Evolutionary conservation across 83 land plant species (phyloP).

Genomic region (Thuja plicata): DNA sequence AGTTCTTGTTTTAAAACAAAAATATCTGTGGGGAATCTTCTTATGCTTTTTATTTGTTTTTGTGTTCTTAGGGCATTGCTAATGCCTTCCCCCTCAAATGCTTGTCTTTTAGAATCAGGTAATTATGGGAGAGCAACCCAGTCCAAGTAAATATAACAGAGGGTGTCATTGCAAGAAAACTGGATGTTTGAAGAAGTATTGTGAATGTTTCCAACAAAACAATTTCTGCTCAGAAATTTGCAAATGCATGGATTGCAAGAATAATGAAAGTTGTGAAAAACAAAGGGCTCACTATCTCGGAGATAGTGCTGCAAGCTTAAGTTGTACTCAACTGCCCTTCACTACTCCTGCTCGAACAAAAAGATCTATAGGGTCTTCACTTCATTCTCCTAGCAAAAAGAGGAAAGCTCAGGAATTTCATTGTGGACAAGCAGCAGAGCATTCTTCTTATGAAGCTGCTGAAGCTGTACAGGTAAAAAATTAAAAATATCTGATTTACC

Average conservation of each 20-base stretch:
- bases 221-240: slow-evolving; percentile 97
- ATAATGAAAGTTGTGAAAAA: slow-evolving; percentile 94
- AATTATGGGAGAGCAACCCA: slow-evolving; percentile 67
- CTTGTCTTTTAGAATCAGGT: slow-evolving; percentile 45
- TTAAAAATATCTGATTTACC: neutral
- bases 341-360: slow-evolving; percentile 64
- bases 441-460: slow-evolving; percentile 32
- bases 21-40: neutral
- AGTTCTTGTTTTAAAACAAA: neutral
- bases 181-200: slow-evolving; percentile 97
- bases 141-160: slow-evolving; percentile 84
- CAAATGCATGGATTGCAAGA: slow-evolving; percentile 96
- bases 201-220: slow-evolving; percentile 97
- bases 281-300: slow-evolving; percentile 79
- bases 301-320: slow-evolving; percentile 56
- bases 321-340: slow-evolving; percentile 60
- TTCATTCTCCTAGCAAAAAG: slow-evolving; percentile 61
- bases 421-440: slow-evolving; percentile 59
- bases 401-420: slow-evolving; percentile 72
- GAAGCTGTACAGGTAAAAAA: slow-evolving; percentile 50
- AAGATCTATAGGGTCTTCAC: slow-evolving; percentile 49
- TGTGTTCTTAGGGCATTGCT: neutral
- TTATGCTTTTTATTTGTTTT: neutral
- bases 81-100: neutral
- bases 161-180: slow-evolving; percentile 99